phyloP scores from a whole-genome alignment of 345 rosid species.

The Euphorbia tirucalli region DNA sequence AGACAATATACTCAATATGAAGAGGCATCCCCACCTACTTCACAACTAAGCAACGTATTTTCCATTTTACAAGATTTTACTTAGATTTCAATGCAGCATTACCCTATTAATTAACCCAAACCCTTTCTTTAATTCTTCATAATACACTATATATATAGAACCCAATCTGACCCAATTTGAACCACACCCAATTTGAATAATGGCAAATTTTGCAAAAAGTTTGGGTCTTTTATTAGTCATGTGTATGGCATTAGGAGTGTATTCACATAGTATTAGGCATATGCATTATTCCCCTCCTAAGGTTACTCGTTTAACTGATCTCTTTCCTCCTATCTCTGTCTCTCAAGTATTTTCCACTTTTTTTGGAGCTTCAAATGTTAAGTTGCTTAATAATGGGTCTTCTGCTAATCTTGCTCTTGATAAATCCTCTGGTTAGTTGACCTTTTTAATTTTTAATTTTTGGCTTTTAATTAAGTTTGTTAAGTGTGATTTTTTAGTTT shows the following conservation, averaged over 20 bases:
- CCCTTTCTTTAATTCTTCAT: too few species aligned
- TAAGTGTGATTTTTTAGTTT: background rate
- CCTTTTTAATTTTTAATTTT: too few species aligned
- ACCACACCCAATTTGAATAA: constrained; percentile 11
- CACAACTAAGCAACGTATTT: constrained; percentile 38
- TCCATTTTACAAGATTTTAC: background rate
- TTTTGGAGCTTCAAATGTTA: constrained; percentile 60
- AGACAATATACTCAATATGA: too few species aligned
- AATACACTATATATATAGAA: too few species aligned
- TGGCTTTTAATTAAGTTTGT: background rate
- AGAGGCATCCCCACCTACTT: constrained; percentile 38
- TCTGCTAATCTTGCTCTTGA: constrained; percentile 60
- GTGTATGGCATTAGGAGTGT: constrained; percentile 40
- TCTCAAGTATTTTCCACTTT: constrained; percentile 39
- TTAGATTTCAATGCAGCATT: too few species aligned
- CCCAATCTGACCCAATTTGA: too few species aligned
- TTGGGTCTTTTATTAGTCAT: constrained; percentile 32
- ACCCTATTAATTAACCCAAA: background rate
- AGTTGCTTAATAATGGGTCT: constrained; percentile 53
- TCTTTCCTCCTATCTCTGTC: constrained; percentile 49
- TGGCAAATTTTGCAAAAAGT: too few species aligned
- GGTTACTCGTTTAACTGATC: constrained; percentile 61
- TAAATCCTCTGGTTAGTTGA: constrained; percentile 60
- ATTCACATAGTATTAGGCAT: constrained; percentile 47
- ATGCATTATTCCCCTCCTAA: constrained; percentile 52